phyloP scores from a whole-genome alignment of 1,284 basidiomycete genomes.

The Coniferiporia sulphurascens region DNA sequence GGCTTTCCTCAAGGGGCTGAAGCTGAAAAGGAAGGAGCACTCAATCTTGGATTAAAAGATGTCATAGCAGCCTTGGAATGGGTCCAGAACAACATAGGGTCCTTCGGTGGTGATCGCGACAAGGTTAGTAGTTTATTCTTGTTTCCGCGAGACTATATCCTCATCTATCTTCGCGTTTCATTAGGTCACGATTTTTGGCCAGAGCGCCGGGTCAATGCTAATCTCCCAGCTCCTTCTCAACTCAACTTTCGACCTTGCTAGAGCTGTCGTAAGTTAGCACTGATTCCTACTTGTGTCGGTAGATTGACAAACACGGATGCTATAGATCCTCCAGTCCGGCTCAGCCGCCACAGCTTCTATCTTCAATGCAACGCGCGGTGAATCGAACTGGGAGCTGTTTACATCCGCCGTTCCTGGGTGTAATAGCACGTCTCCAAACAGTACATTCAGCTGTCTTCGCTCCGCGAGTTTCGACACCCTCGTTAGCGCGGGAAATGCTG shows the following conservation, averaged over 20 bases:
- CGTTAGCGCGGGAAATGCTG: constrained; percentile 27
- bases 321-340: constrained; percentile 44
- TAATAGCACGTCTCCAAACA: constrained; percentile 23
- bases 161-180: neutral
- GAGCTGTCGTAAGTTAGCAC: constrained; percentile 36
- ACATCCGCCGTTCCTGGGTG: constrained; percentile 36
- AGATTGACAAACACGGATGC: too few species aligned
- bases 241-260: constrained; percentile 35
- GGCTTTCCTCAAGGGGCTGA: constrained; percentile 47
- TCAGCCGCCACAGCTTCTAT: constrained; percentile 29
- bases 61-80: constrained; percentile 41
- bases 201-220: constrained; percentile 49
- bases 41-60: constrained; percentile 44
- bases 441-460: constrained; percentile 39
- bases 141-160: neutral
- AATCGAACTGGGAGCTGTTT: constrained; percentile 38
- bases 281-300: too few species aligned
- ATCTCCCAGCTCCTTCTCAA: constrained; percentile 39
- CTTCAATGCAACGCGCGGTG: constrained; percentile 30
- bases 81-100: constrained; percentile 42
- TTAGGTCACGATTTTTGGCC: constrained; percentile 48
- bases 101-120: constrained; percentile 44
- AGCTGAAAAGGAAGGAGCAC: constrained; percentile 30
- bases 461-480: constrained; percentile 35
- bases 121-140: constrained; percentile 31